Evolutionary conservation across 1,139 yeast genomes (phyloP).

Genomic region (Saccharomycopsis hybrid): DNA sequence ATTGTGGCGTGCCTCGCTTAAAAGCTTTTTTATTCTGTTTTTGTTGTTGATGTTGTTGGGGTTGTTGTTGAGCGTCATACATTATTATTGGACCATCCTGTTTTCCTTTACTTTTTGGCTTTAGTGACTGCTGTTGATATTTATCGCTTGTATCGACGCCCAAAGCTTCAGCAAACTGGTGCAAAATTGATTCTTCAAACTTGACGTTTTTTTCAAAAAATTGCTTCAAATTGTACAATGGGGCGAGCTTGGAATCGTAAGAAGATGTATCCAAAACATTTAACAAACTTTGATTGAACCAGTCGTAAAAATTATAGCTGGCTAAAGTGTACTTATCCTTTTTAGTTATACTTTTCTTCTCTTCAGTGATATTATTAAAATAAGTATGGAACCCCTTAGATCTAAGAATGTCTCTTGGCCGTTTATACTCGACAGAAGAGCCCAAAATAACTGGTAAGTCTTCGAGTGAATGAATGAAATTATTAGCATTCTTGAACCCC

Average conservation of each 20-base stretch:
- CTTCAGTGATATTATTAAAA: conserved; percentile 32
- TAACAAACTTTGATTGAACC: conserved; percentile 30
- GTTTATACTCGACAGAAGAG: conserved; percentile 38
- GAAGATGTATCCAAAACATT: conserved; percentile 34
- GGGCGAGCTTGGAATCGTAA: conserved; percentile 34
- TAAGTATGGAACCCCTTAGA: conserved; percentile 46
- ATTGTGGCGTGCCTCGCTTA: too few relatives aligned
- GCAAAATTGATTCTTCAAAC: conserved; percentile 26
- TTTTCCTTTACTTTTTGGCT: background rate
- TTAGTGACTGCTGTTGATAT: too few relatives aligned
- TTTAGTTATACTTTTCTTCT: conserved; percentile 29
- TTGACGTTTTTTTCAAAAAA: conserved; percentile 46
- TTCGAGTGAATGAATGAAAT: background rate
- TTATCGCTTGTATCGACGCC: conserved; percentile 10
- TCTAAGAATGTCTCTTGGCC: conserved; percentile 40
- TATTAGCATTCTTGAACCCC: background rate
- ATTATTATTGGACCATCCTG: too few relatives aligned
- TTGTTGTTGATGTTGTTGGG: too few relatives aligned
- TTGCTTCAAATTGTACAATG: conserved; percentile 44
- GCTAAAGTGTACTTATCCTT: conserved; percentile 29
- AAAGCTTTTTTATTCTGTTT: too few relatives aligned
- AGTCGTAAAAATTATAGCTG: conserved; percentile 32
- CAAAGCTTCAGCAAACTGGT: conserved; percentile 11
- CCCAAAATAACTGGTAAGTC: conserved; percentile 36
- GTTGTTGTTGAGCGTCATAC: too few relatives aligned